Conservation (phyloP, 169 alveolate genomes). For the Plasmodium knowlesi region DNA sequence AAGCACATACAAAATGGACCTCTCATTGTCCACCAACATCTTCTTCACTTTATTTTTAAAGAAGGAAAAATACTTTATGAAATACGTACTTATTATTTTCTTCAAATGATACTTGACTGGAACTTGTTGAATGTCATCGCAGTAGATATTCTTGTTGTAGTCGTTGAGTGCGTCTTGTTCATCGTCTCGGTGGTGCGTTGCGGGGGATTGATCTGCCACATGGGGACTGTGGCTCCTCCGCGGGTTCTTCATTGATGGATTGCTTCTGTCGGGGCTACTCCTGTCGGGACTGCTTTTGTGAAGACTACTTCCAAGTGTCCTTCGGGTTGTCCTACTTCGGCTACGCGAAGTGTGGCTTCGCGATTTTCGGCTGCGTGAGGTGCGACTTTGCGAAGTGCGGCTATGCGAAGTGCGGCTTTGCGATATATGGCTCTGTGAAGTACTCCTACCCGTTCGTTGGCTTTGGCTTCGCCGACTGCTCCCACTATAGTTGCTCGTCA, state of each 20-base stretch:
- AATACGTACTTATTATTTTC: slow-evolving; percentile 44
- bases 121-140: slow-evolving; percentile 36
- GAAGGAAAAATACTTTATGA: slow-evolving; percentile 34
- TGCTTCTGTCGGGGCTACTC: not conserved
- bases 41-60: slow-evolving; percentile 42
- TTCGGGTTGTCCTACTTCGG: not conserved
- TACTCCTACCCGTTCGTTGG: not conserved
- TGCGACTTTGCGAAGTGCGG: not conserved
- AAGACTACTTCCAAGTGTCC: not conserved
- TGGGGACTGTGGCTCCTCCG: not conserved
- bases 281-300: not conserved
- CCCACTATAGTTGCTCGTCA: not conserved
- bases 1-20: slow-evolving; percentile 56
- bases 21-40: slow-evolving; percentile 57
- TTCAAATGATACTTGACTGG: slow-evolving; percentile 50
- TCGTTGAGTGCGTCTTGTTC: not conserved
- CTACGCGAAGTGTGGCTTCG: not conserved
- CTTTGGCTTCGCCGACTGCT: not conserved
- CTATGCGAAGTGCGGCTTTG: no score
- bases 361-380: not conserved
- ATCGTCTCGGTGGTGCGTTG: not conserved
- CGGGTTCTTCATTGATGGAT: not conserved
- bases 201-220: not conserved
- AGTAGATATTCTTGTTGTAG: slow-evolving; percentile 46
- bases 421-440: not conserved